These are phyloP conservation scores for Knoxdaviesia capensis DNA, from an alignment of 2,329 filamentous ascomycete genomes.

Conservation along the genomic window DNA sequence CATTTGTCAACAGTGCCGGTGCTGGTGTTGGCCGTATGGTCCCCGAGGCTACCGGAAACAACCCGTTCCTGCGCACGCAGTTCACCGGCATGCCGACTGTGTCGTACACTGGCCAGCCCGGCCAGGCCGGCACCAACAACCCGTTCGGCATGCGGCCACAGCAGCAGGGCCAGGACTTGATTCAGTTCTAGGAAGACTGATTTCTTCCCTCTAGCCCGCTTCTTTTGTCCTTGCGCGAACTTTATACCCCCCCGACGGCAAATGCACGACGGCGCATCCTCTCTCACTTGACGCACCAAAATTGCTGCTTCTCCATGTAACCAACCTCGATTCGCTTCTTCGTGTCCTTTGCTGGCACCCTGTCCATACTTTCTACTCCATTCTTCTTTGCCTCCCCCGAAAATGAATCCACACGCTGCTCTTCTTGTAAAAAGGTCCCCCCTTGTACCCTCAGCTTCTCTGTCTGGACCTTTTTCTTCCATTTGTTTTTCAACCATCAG, in stretches of 20 bases:
- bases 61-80: slow-evolving; percentile 73
- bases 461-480: slow-evolving; percentile 7
- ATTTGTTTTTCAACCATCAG: slow-evolving; percentile 4
- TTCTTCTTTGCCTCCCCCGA: too few species aligned
- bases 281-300: not conserved
- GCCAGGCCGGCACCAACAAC: slow-evolving; percentile 35
- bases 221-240: slow-evolving; percentile 1
- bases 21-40: slow-evolving; percentile 53
- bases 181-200: slow-evolving; percentile 31
- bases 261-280: slow-evolving; percentile 1
- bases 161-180: slow-evolving; percentile 35
- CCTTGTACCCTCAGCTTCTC: slow-evolving; percentile 5
- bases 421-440: slow-evolving; percentile 3
- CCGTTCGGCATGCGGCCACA: slow-evolving; percentile 32
- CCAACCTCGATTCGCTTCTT: not conserved
- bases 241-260: slow-evolving; percentile 3
- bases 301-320: not conserved
- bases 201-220: slow-evolving; percentile 1
- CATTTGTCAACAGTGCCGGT: slow-evolving; percentile 90
- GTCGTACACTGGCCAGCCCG: slow-evolving; percentile 37
- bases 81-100: slow-evolving; percentile 57
- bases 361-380: too few species aligned
- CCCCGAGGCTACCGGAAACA: slow-evolving; percentile 56
- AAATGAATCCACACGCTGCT: slow-evolving; percentile 2
- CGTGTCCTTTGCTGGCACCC: too few species aligned